These are phyloP conservation scores for Carallia brachiata DNA, from an alignment of 345 rosid species.

Conservation along the genomic window DNA sequence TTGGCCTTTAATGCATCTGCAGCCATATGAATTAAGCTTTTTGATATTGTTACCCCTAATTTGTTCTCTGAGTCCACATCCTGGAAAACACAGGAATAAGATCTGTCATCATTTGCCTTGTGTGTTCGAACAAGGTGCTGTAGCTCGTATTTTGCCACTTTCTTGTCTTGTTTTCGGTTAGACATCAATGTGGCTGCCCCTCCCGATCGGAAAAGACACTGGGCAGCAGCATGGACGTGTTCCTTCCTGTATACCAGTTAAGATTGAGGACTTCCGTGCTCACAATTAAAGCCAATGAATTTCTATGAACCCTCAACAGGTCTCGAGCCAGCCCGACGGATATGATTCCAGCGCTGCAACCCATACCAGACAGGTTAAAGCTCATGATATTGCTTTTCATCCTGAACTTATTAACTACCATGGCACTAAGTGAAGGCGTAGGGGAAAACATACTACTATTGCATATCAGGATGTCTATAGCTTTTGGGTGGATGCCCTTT, in stretches of 20 bases:
- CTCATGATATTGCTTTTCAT: slow-evolving; percentile 15
- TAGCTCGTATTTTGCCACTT: slow-evolving; percentile 9
- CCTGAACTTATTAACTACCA: slow-evolving; percentile 4
- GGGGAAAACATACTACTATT: slow-evolving; percentile 9
- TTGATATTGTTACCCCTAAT: background rate
- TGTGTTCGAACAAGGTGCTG: slow-evolving; percentile 8
- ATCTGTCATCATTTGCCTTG: background rate
- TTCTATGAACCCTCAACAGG: slow-evolving; percentile 2
- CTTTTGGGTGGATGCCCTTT: background rate
- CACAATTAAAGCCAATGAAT: slow-evolving; percentile 13
- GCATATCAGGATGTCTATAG: slow-evolving; percentile 11
- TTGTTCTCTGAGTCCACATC: slow-evolving; percentile 8
- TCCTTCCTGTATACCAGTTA: background rate
- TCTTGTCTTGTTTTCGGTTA: background rate
- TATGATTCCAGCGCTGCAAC: slow-evolving; percentile 17
- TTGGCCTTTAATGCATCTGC: slow-evolving; percentile 5
- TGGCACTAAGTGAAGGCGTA: slow-evolving; percentile 17
- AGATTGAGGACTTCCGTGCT: slow-evolving; percentile 5
- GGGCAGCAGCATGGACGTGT: slow-evolving; percentile 13
- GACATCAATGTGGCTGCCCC: slow-evolving; percentile 18
- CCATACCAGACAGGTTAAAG: slow-evolving; percentile 17
- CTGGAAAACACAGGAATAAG: background rate
- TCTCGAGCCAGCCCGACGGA: slow-evolving; percentile 3
- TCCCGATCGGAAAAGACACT: slow-evolving; percentile 10
- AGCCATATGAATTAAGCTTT: background rate